These are phyloP conservation scores for Trichoderma sp. DNA, from an alignment of 2,329 filamentous ascomycete genomes.

Conservation along the genomic window DNA sequence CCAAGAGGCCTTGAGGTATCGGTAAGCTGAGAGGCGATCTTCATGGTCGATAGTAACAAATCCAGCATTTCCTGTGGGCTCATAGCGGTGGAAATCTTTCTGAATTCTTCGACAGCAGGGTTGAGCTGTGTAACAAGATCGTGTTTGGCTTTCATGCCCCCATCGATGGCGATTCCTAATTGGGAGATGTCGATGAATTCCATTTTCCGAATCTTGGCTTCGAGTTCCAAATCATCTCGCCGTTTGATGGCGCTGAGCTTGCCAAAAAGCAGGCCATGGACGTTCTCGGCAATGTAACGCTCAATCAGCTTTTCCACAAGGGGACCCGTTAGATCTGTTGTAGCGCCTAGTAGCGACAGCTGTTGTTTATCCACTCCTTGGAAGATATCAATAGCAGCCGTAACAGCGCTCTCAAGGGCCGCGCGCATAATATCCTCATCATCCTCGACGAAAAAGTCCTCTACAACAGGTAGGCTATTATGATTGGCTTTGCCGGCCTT, in stretches of 20 bases:
- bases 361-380: constrained; percentile 96
- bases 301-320: constrained; percentile 93
- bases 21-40: constrained; percentile 72
- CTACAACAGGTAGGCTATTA: constrained; percentile 50
- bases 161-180: constrained; percentile 83
- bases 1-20: constrained; percentile 49
- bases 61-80: constrained; percentile 90
- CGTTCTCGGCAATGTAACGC: constrained; percentile 88
- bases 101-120: constrained; percentile 83
- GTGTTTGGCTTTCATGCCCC: constrained; percentile 75
- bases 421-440: constrained; percentile 90
- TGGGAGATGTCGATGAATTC: constrained; percentile 92
- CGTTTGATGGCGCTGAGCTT: constrained; percentile 75
- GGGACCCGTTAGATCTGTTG: constrained; percentile 89
- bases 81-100: constrained; percentile 74
- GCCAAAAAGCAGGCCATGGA: constrained; percentile 88
- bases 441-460: constrained; percentile 76
- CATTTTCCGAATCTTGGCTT: constrained; percentile 90
- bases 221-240: constrained; percentile 82
- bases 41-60: constrained; percentile 76
- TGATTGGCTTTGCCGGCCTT: constrained; percentile 36
- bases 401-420: constrained; percentile 88
- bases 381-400: constrained; percentile 91
- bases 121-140: constrained; percentile 76
- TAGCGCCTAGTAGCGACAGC: constrained; percentile 84